These are phyloP conservation scores for Alternaria infectoria DNA, from an alignment of 2,329 filamentous ascomycete species.

Conservation along the genomic window DNA sequence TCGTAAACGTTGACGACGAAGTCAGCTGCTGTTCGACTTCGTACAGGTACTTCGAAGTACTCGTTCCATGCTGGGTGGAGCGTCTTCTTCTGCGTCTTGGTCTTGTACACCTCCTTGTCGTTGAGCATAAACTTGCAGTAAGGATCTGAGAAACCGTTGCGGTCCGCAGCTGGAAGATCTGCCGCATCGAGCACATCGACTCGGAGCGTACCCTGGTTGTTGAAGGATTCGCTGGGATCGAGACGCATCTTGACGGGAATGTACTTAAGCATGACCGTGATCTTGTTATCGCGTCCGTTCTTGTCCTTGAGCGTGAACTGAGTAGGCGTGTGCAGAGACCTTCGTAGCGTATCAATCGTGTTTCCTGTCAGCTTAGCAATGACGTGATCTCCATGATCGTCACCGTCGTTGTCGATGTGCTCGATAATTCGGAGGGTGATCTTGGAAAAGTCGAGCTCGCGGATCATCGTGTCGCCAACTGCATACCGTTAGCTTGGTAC, in stretches of 20 bases:
- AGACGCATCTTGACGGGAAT: conserved; percentile 93
- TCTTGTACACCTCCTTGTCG: conserved; percentile 90
- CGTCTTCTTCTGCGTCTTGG: conserved; percentile 95
- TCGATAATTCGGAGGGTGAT: conserved; percentile 87
- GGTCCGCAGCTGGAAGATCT: conserved; percentile 90
- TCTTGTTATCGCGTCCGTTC: conserved; percentile 75
- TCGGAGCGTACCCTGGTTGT: conserved; percentile 95
- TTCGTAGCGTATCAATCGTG: conserved; percentile 85
- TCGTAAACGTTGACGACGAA: conserved; percentile 87
- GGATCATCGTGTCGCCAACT: conserved; percentile 91
- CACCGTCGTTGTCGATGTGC: conserved; percentile 75
- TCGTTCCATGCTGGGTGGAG: conserved; percentile 96
- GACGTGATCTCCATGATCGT: conserved; percentile 72
- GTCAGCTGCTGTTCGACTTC: conserved; percentile 82
- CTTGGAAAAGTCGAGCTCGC: conserved; percentile 95
- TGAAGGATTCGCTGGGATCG: conserved; percentile 94
- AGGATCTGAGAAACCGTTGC: conserved; percentile 95
- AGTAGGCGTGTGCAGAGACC: conserved; percentile 90
- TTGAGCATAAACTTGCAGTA: conserved; percentile 95
- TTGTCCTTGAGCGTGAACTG: conserved; percentile 79
- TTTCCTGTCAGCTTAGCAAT: conserved; percentile 84
- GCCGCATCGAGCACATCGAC: conserved; percentile 89
- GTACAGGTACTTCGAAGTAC: conserved; percentile 83
- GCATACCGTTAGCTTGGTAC: conserved; percentile 27
- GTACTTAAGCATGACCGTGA: conserved; percentile 93